Conservation (phyloP, 345 rosid species). For the Aegle marmelos region DNA sequence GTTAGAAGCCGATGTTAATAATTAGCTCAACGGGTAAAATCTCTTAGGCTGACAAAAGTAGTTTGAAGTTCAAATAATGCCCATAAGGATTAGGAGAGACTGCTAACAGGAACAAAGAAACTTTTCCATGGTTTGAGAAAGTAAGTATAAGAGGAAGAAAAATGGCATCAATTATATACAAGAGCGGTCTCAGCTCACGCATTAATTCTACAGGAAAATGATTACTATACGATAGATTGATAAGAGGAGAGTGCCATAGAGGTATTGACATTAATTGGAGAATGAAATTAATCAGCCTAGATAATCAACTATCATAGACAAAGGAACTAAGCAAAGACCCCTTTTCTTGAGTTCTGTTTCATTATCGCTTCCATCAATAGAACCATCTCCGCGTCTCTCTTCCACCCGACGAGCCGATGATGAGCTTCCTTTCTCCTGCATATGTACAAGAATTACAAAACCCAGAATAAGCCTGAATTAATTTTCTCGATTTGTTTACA, state of each 20-base stretch:
- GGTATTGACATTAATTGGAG: neutral
- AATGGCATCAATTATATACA: neutral
- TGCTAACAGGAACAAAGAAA: neutral
- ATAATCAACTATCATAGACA: constrained; percentile 45
- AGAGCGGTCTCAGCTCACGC: neutral
- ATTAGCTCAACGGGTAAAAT: no score
- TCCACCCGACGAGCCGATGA: constrained; percentile 4
- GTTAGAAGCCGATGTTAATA: no score
- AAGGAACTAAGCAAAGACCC: constrained; percentile 67
- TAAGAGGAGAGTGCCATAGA: neutral
- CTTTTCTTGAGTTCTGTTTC: constrained; percentile 53
- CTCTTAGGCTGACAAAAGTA: neutral
- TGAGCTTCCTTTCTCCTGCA: constrained; percentile 26
- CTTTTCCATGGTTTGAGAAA: neutral
- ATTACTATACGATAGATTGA: neutral
- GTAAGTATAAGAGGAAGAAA: neutral
- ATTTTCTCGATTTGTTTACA: neutral
- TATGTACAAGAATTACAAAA: neutral
- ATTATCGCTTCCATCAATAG: neutral
- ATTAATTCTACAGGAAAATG: neutral
- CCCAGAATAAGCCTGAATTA: neutral
- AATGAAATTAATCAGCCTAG: constrained; percentile 30
- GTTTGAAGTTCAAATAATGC: neutral
- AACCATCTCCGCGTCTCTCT: constrained; percentile 21
- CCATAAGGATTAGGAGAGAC: neutral